Conservation (phyloP, 1,139 yeast species). For the Lodderomyces metapsilosis region DNA sequence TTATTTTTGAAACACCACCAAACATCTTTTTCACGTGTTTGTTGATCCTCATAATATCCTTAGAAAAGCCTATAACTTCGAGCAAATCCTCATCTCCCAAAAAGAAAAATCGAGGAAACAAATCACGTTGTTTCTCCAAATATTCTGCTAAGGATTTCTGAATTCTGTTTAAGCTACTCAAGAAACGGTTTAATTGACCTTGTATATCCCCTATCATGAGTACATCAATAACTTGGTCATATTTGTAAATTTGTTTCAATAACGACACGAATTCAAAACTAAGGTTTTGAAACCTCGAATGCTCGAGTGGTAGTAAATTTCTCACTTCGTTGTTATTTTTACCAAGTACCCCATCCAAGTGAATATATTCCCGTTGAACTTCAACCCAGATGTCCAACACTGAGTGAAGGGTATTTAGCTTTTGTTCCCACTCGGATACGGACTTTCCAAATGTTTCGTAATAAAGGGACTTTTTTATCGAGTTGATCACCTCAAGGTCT, state of each 20-base stretch:
- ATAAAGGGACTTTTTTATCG: constrained; percentile 74
- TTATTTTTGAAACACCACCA: constrained; percentile 55
- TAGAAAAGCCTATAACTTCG: constrained; percentile 73
- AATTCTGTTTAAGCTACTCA: constrained; percentile 57
- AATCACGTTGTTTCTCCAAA: constrained; percentile 73
- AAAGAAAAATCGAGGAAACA: constrained; percentile 82
- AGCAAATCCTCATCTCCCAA: constrained; percentile 88
- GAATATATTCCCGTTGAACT: constrained; percentile 87
- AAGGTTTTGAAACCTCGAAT: constrained; percentile 62
- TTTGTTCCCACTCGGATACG: constrained; percentile 54
- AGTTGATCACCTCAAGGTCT: constrained; percentile 59
- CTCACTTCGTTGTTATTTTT: constrained; percentile 49
- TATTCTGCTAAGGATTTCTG: constrained; percentile 73
- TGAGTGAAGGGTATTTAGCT: constrained; percentile 49
- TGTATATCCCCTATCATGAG: constrained; percentile 52
- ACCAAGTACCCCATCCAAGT: constrained; percentile 76
- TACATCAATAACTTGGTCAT: constrained; percentile 57
- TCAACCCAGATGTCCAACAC: constrained; percentile 76
- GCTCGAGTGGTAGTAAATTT: constrained; percentile 66
- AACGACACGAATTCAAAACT: constrained; percentile 59
- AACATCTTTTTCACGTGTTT: constrained; percentile 73
- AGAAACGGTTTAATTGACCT: constrained; percentile 46
- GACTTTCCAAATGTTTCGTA: constrained; percentile 62
- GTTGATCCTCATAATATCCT: constrained; percentile 49
- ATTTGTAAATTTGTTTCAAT: constrained; percentile 51